A percentile compares a stretch with the other conserved stretches of the same genome.
Conservation (phyloP, 2,329 filamentous ascomycete species). For the Colletotrichum trifolii region DNA sequence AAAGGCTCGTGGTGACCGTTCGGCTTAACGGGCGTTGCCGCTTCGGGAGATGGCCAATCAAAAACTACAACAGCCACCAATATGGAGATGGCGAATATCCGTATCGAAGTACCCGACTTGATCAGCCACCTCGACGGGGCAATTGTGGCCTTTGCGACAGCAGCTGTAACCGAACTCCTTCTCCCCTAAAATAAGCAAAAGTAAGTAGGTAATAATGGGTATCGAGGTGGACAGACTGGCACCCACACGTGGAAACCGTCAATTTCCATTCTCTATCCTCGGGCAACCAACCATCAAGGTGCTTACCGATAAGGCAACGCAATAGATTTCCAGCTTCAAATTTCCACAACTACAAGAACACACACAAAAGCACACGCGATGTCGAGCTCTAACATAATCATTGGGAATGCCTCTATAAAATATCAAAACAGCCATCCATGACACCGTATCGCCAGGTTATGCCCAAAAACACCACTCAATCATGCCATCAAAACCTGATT, state of each 20-base stretch:
- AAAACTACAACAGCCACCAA: neutral
- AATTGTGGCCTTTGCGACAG: no score
- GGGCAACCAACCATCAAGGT: no score
- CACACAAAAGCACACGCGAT: no score
- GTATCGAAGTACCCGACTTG: neutral
- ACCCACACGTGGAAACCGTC: no score
- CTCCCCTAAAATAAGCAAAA: no score
- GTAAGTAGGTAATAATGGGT: no score
- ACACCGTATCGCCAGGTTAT: conserved; percentile 36
- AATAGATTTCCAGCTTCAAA: no score
- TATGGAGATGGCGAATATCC: neutral
- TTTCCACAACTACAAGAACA: no score
- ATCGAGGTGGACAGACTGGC: no score
- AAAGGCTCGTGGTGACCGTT: conserved; percentile 10
- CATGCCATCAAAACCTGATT: conserved; percentile 33
- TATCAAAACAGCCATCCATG: conserved; percentile 24
- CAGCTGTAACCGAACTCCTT: no score
- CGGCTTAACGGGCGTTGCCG: conserved; percentile 26
- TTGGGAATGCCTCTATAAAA: conserved; percentile 28
- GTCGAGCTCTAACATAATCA: neutral
- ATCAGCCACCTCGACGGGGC: conserved; percentile 1
- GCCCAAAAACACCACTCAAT: conserved; percentile 32
- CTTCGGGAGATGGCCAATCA: conserved; percentile 19
- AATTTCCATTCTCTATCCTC: no score
- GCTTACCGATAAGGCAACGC: no score